These are phyloP conservation scores for Crassisporium funariophilum DNA, from an alignment of 768 basidiomycete species.

Conservation along the genomic window DNA sequence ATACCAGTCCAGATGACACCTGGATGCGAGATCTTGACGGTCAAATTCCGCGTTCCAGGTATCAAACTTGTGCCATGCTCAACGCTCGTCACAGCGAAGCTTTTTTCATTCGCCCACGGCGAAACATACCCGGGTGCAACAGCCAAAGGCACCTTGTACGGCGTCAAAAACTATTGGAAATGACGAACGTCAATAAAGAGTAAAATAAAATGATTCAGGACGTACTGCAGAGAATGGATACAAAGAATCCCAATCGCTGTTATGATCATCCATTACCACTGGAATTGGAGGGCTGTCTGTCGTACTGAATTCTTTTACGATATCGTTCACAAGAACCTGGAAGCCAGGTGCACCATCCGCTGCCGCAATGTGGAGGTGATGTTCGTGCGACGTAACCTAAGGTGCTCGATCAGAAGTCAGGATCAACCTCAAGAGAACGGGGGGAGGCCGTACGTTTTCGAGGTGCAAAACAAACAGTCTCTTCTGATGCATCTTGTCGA, in stretches of 20 bases:
- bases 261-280: conserved; percentile 72
- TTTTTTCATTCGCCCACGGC: conserved; percentile 41
- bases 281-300: conserved; percentile 40
- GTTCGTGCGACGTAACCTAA: conserved; percentile 71
- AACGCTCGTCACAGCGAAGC: conserved; percentile 57
- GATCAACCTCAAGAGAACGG: background rate
- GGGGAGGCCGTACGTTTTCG: conserved; percentile 72
- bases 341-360: conserved; percentile 86
- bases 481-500: conserved; percentile 87
- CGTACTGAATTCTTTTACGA: conserved; percentile 63
- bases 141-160: conserved; percentile 76
- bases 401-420: background rate
- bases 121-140: conserved; percentile 50
- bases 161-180: conserved; percentile 69
- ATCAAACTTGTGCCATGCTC: conserved; percentile 55
- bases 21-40: conserved; percentile 72
- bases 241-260: conserved; percentile 85
- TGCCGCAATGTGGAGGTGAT: conserved; percentile 77
- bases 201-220: conserved; percentile 4
- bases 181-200: background rate
- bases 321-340: conserved; percentile 55
- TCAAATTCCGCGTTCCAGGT: conserved; percentile 70
- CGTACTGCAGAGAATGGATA: conserved; percentile 79
- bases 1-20: conserved; percentile 85
- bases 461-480: conserved; percentile 80